Base-by-base conservation (phyloP, 2,329 filamentous ascomycete genomes). In the Delphinella strobiligena region DNA sequence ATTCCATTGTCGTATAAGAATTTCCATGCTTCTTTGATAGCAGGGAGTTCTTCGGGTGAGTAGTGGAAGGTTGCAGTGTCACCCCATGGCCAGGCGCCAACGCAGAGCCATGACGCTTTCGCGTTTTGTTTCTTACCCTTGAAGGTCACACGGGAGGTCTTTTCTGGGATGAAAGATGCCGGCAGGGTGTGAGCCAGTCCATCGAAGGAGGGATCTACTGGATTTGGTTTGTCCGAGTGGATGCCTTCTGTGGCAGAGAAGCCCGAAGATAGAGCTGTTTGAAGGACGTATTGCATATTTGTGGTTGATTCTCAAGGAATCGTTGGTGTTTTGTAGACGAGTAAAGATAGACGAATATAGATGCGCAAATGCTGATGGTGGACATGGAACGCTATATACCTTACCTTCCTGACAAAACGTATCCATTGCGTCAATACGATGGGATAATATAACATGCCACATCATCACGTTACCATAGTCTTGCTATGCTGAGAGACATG, bases 1-100 rank as follows among this genome's bases (percentile, higher is more conserved):
- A 65, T 43, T 11, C 59, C 57, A 4, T 55, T 53, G 5, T 52
- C 45, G 36, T 60, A 52, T n/a, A 61, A 51, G 18, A 54, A 45
- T 31, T 54, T 45, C 61, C 63, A 66, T 15, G 61, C 63, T 33
- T 54, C 55, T 12, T 60, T 58, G 10, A 61, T 51, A 11, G 40
- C 49, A 3, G 50, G 54, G n/a, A 53, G 51, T 38, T 63, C 59
- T n/a, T 55, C 51, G 12, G 51, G 40, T n/a, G 60, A 49, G 51
- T 60, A 59, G 41, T 58, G 51, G 31, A 38, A 53, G 12, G 50
- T 52, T 4, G 46, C 36, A 31, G 36, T 50, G 38, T 54, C 51
- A 29, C 51, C 49, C 51, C 50, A 54, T 4, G 46, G 33, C 51
- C 51, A 54, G n/a, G 51, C 48, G 33, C 50, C 51, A 24, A 51